These are phyloP conservation scores for Leccinum sublutescens DNA, from an alignment of 768 basidiomycete genomes.

Conservation along the genomic window DNA sequence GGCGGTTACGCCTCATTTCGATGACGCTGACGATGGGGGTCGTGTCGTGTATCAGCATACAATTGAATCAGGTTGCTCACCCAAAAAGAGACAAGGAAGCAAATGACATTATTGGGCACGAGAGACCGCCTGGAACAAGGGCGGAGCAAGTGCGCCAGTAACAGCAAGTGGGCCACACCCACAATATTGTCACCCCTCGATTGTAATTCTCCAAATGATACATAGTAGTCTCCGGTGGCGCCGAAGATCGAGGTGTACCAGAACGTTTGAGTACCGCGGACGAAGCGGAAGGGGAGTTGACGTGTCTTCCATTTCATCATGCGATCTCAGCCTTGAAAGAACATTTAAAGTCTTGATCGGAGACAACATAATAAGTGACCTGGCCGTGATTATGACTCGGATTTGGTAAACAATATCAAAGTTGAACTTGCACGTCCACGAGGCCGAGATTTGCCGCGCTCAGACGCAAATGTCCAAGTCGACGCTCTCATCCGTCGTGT, in stretches of 20 bases:
- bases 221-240: conserved; percentile 3
- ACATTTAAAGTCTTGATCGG: conserved; percentile 8
- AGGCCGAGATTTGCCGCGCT: background rate
- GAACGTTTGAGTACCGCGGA: conserved; percentile 13
- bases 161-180: too few species aligned
- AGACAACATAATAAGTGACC: background rate
- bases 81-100: conserved; percentile 8
- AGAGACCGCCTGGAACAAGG: conserved; percentile 5
- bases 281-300: conserved; percentile 8
- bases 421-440: conserved; percentile 5
- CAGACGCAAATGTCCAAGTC: conserved; percentile 39
- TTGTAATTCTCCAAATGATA: background rate
- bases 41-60: background rate
- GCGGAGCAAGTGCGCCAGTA: conserved; percentile 6
- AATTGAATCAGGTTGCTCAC: background rate
- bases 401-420: conserved; percentile 23
- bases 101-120: conserved; percentile 5
- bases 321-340: conserved; percentile 8
- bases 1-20: background rate
- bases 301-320: conserved; percentile 19
- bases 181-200: background rate
- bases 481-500: conserved; percentile 83
- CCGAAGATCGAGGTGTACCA: conserved; percentile 2
- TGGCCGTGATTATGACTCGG: background rate
- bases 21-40: background rate